Evolutionary conservation across 768 basidiomycete species (phyloP), one percentile per base, ranked within the genome.

Genomic region (Rhodocollybia butyracea): DNA sequence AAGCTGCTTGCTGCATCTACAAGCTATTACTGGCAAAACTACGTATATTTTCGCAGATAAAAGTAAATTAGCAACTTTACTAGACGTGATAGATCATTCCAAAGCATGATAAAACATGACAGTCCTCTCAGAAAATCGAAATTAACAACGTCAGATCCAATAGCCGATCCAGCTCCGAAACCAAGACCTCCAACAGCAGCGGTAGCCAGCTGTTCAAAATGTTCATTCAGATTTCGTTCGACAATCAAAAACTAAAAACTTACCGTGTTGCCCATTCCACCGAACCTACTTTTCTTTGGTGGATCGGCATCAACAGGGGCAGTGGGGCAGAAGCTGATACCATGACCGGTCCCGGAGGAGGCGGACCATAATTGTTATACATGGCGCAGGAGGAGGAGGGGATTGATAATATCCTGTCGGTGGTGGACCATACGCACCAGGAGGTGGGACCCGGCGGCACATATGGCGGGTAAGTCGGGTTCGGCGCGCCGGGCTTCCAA

Each of bases 111-210:
- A 3, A 24, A 13, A 19, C 7, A 42, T 40, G 22, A 27, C 24
- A 15, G 24, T 12, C n/a, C n/a, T n/a, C 21, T 39, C 67, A 82
- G 65, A 82, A 80, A 36, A 80, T 71, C n/a, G 76, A 63, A n/a
- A 59, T 79, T 72, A 58, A 82, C 66, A 24, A 81, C 62, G 13
- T 70, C 76, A 47, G 73, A 68, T 26, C 74, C 75, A 42, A 80
- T 60, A 21, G 76, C 76, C 58, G 74, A 73, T 34, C 80, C 80
- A 56, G 86, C 87, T 61, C 89, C 89, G 60, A 89, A 89, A 0
- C 89, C 89, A 54, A 84, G 82, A 64, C 89, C 89, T 27, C 88
- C 87, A 17, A 75, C 83, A 13, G 83, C 83, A 29, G 82, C 79
- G 55, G 82, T 72, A 1, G 82, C 84, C 76, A 85, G 71, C 83